Conservation (phyloP, 345 rosid genomes). For the Turritis glabra region DNA sequence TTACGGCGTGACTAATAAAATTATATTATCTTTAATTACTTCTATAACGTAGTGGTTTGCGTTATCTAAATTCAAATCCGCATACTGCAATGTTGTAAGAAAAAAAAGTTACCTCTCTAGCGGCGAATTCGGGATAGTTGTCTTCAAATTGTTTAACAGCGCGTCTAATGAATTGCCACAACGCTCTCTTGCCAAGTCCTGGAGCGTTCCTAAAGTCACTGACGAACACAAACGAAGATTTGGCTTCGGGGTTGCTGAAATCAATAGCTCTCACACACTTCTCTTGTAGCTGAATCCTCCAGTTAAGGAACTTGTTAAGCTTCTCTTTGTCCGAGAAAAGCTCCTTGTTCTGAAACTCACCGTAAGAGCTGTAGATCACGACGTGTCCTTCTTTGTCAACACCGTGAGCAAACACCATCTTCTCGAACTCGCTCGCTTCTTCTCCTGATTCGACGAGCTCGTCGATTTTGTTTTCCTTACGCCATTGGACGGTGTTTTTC, state of each 20-base stretch:
- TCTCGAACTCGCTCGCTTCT: constrained; percentile 54
- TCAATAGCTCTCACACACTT: constrained; percentile 76
- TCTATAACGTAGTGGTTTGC: not conserved
- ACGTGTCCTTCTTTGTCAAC: constrained; percentile 79
- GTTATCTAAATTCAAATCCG: not conserved
- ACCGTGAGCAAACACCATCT: constrained; percentile 80
- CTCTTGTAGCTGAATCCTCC: constrained; percentile 88
- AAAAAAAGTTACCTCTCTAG: constrained; percentile 51
- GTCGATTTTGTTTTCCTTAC: constrained; percentile 69
- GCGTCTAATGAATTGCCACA: constrained; percentile 67
- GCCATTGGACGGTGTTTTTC: constrained; percentile 72
- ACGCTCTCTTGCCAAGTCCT: constrained; percentile 59
- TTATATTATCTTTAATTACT: not conserved
- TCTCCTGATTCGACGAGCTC: constrained; percentile 58
- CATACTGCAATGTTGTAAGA: not conserved
- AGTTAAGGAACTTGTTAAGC: constrained; percentile 62
- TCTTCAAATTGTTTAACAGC: constrained; percentile 71
- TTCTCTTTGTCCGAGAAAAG: constrained; percentile 76
- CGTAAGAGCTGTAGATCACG: constrained; percentile 79
- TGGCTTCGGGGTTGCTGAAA: constrained; percentile 59
- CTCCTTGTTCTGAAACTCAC: constrained; percentile 75
- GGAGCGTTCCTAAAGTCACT: constrained; percentile 83
- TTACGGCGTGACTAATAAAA: not conserved
- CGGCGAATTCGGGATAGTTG: constrained; percentile 64
- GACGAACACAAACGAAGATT: constrained; percentile 66